Evolutionary conservation across 768 basidiomycete genomes (phyloP).

Genomic region (Trametes meyenii): DNA sequence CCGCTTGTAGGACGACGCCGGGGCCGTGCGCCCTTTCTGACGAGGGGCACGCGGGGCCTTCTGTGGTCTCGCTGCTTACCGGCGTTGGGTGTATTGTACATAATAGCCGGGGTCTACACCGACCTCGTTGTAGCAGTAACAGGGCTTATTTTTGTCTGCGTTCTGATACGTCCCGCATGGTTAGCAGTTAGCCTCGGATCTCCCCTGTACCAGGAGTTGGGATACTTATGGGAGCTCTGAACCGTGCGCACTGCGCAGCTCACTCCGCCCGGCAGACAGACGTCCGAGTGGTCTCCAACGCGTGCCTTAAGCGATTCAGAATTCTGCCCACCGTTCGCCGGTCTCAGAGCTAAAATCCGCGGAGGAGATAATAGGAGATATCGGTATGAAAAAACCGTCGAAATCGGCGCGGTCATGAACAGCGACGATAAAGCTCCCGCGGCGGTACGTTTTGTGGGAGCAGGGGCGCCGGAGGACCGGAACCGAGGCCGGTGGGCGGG

Average conservation of each 20-base stretch:
- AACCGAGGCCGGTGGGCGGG: background rate
- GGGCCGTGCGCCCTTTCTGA: too few relatives aligned
- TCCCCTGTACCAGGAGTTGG: background rate
- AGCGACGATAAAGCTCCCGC: background rate
- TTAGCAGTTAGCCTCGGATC: background rate
- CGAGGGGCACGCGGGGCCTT: background rate
- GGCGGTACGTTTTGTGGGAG: background rate
- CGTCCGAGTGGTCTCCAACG: too few relatives aligned
- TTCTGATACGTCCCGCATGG: background rate
- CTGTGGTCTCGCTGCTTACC: background rate
- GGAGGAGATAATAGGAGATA: background rate
- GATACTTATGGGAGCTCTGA: too few relatives aligned
- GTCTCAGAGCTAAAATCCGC: background rate
- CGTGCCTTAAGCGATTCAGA: too few relatives aligned
- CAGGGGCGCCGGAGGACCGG: background rate
- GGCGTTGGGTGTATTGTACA: conserved; percentile 6
- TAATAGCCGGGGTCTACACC: conserved; percentile 13
- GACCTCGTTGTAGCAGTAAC: conserved; percentile 19
- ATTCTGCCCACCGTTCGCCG: background rate
- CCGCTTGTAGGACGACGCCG: too few relatives aligned
- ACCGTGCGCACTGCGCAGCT: too few relatives aligned
- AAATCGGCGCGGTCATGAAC: background rate
- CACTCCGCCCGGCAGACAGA: too few relatives aligned
- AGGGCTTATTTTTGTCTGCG: conserved; percentile 6
- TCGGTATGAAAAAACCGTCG: background rate